These are phyloP conservation scores for Yarrowia deformans DNA, from an alignment of 805 yeast species.

Conservation along the genomic window DNA sequence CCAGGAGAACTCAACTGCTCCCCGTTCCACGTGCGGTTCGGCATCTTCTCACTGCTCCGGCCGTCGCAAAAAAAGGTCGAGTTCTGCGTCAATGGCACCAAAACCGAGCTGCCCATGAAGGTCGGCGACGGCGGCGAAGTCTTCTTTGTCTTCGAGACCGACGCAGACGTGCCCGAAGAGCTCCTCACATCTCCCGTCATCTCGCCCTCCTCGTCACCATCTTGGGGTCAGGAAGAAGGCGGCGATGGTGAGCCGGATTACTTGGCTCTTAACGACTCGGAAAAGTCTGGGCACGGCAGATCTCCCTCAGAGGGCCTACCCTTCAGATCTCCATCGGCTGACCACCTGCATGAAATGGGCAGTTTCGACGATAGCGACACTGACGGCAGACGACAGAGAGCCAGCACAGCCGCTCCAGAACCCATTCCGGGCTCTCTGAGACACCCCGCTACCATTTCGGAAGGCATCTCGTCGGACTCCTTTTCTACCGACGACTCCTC, in stretches of 20 bases:
- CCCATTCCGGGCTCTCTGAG: slow-evolving; percentile 12
- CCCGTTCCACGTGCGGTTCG: slow-evolving; percentile 96
- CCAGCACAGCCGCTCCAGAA: slow-evolving; percentile 31
- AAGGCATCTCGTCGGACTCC: slow-evolving; percentile 19
- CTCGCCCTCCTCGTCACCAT: slow-evolving; percentile 64
- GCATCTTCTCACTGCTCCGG: slow-evolving; percentile 87
- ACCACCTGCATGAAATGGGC: slow-evolving; percentile 15
- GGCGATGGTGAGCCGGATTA: slow-evolving; percentile 31
- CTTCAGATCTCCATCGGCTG: slow-evolving; percentile 28
- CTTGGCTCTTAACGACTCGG: slow-evolving; percentile 30
- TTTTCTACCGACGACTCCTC: slow-evolving; percentile 34
- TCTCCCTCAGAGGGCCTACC: slow-evolving; percentile 23
- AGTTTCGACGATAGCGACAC: not conserved
- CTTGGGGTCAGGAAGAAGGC: slow-evolving; percentile 26
- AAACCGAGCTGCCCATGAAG: slow-evolving; percentile 91
- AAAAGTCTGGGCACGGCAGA: slow-evolving; percentile 5
- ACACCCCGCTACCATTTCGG: slow-evolving; percentile 22
- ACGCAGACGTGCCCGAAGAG: slow-evolving; percentile 73
- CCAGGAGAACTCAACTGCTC: slow-evolving; percentile 77
- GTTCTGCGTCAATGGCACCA: slow-evolving; percentile 80
- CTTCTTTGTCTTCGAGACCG: slow-evolving; percentile 91
- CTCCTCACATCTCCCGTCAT: slow-evolving; percentile 87
- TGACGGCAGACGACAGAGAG: slow-evolving; percentile 4
- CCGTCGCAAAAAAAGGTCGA: slow-evolving; percentile 91
- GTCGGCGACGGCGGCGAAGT: slow-evolving; percentile 98